These are phyloP conservation scores for Coemansia sp. DNA, from an alignment of 192 early-diverging fungal genomes.

Conservation along the genomic window DNA sequence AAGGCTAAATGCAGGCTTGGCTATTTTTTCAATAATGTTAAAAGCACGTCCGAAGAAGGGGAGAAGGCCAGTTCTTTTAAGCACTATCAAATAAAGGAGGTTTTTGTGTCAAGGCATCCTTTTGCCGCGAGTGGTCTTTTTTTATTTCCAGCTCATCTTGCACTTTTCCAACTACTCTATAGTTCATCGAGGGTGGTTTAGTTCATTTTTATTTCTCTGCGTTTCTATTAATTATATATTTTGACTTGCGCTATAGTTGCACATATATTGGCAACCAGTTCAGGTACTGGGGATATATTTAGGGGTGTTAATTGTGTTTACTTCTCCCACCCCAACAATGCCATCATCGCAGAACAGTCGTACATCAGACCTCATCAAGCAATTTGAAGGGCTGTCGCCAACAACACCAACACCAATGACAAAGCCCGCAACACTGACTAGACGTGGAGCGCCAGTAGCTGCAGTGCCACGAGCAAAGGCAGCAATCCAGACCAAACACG, in stretches of 20 bases:
- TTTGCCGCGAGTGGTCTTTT: not conserved
- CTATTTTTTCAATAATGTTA: not conserved
- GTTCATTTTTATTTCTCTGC: not conserved
- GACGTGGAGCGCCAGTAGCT: not conserved
- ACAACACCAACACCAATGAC: not conserved
- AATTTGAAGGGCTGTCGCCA: slow-evolving; percentile 36
- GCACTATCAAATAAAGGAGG: not conserved
- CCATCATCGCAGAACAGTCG: slow-evolving; percentile 10
- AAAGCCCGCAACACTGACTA: not conserved
- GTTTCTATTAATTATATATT: not conserved
- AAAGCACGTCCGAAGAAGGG: not conserved
- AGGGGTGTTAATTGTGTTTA: not conserved
- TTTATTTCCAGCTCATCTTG: not conserved
- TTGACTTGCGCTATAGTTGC: not conserved
- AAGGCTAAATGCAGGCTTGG: not conserved
- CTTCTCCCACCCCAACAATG: not conserved
- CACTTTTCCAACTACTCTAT: not conserved
- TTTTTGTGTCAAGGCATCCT: not conserved
- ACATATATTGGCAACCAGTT: not conserved
- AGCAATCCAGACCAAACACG: not conserved
- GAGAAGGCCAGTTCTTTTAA: not conserved
- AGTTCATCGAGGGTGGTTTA: not conserved
- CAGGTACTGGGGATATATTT: too few relatives aligned
- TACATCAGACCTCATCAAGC: slow-evolving; percentile 40
- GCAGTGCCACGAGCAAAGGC: not conserved